Evolutionary conservation across 345 rosid species (phyloP).

Genomic region (Abelmoschus esculentus): DNA sequence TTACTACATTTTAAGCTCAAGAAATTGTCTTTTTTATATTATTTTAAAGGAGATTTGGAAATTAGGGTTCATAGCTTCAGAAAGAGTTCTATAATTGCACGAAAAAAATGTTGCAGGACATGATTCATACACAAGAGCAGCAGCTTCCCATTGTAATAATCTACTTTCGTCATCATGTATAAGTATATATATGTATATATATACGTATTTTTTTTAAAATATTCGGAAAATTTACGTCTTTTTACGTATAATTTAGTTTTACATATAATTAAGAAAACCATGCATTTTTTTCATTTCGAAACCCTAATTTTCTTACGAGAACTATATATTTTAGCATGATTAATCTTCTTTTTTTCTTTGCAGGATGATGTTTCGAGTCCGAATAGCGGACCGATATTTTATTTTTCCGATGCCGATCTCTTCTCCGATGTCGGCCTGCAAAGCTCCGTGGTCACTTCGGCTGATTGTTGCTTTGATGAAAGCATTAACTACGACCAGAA

Average conservation of each 20-base stretch:
- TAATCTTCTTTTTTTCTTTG: slow-evolving; percentile 2
- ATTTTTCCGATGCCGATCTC: slow-evolving; percentile 55
- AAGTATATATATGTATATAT: no score
- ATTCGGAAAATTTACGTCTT: no score
- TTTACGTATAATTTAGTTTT: no score
- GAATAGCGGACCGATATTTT: slow-evolving; percentile 51
- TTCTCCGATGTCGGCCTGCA: slow-evolving; percentile 48
- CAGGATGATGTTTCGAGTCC: slow-evolving; percentile 86
- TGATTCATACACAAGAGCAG: slow-evolving; percentile 26
- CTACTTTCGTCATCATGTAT: neutral
- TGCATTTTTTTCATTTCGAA: no score
- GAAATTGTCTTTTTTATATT: neutral
- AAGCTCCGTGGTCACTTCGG: slow-evolving; percentile 50
- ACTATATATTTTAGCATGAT: neutral
- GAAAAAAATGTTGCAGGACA: slow-evolving; percentile 36
- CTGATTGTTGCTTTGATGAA: slow-evolving; percentile 53
- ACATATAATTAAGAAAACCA: no score
- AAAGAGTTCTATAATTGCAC: neutral
- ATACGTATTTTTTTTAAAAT: no score
- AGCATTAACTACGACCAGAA: slow-evolving; percentile 32
- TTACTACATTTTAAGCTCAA: neutral
- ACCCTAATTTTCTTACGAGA: no score
- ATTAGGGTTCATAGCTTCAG: neutral
- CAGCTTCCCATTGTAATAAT: slow-evolving; percentile 26
- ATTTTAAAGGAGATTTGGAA: neutral